Evolutionary conservation across 768 basidiomycete species (phyloP), one percentile per base, ranked within the genome.

Genomic region (Lenzites betulinus): DNA sequence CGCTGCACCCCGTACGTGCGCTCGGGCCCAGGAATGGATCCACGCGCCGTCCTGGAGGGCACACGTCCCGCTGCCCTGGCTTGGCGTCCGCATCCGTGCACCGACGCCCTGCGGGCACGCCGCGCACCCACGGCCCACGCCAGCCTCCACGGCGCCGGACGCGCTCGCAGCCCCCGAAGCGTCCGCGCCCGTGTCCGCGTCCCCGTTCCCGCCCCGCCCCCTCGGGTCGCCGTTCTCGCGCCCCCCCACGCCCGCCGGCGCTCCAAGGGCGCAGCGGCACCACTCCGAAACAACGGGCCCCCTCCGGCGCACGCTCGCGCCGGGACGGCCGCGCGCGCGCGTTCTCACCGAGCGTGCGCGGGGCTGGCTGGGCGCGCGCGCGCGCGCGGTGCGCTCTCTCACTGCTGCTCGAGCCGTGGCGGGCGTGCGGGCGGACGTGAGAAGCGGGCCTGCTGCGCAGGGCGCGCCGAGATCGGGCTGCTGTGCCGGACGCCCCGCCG

Each of bases 401-500:
- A 43, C 26, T 47, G 53, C 59, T 60, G 30, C 59, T 60, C 54
- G 60, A 61, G 61, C 36, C 58, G 62, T 59, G 62, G 57, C 51
- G 58, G 52, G 48, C 53, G 49, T 51, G 49, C 52, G 51, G 50
- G 53, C 11, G 53, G 53, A 54, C 58, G 62, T 63, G 62, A 58
- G 62, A 63, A 55, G 48, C 20, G 49, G 61, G 46, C 61, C 62
- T 63, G 62, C 62, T 63, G 62, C 62, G 30, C 30, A 33, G 30
- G 30, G 30, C 30, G 62, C 43, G 56, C 46, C 39, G 48, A 47
- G 56, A 49, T 39, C 25, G 38, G 48, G 12, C 28, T 33, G 48
- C 26, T 43, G 25, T 47, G 38, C 48, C 47, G 48, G 48, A 51
- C 20, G 20, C 44, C 47, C 20, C 12, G 47, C 48, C 23, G 38